Evolutionary conservation across 208 protist genomes (phyloP).

Genomic region (Acanthamoeba healyi): DNA sequence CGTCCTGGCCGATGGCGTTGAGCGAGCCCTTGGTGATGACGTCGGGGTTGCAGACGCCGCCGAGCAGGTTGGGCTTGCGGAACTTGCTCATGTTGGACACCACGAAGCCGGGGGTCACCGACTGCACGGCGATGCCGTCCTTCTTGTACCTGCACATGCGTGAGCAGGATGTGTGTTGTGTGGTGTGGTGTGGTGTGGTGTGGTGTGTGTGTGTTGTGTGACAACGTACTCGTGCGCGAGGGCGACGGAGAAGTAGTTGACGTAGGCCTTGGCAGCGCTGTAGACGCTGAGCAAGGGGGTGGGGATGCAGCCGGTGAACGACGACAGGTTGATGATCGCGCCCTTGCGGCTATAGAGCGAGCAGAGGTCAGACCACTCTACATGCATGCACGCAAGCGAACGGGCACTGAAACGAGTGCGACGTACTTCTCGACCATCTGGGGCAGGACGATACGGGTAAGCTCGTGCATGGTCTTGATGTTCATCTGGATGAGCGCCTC

Average conservation of each 20-base stretch:
- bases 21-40: conserved; percentile 59
- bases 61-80: conserved; percentile 36
- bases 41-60: conserved; percentile 52
- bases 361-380: too few relatives aligned
- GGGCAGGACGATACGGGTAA: conserved; percentile 92
- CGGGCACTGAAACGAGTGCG: too few relatives aligned
- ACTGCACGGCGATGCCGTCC: conserved; percentile 64
- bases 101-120: conserved; percentile 64
- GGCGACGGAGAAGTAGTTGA: conserved; percentile 88
- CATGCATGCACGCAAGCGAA: too few relatives aligned
- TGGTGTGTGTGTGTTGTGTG: conserved; percentile 89
- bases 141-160: background rate
- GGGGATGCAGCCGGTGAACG: conserved; percentile 90
- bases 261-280: conserved; percentile 93
- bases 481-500: conserved; percentile 93
- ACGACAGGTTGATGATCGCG: conserved; percentile 91
- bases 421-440: conserved; percentile 87
- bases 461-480: conserved; percentile 91
- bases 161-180: background rate
- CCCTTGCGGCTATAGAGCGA: conserved; percentile 83
- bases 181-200: background rate
- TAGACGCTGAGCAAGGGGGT: conserved; percentile 93
- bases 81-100: conserved; percentile 78
- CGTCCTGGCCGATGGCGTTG: conserved; percentile 26
- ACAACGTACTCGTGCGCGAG: conserved; percentile 90